phyloP scores from a whole-genome alignment of 257 asterid genomes.

The Lavandula angustifolia region DNA sequence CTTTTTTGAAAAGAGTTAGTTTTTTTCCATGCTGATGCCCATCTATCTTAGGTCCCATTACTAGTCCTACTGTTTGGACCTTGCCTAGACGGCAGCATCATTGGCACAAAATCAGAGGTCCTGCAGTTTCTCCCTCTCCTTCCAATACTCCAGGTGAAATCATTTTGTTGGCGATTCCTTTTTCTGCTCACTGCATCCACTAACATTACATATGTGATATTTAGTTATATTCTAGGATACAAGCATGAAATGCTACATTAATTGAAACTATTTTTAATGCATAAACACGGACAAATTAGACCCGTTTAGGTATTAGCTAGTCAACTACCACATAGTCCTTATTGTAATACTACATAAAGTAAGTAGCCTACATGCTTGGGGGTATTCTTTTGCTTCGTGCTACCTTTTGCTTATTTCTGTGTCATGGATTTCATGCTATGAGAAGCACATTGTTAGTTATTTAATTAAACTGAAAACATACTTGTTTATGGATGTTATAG shows the following conservation, averaged over 20 bases:
- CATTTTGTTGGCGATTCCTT: constrained; percentile 25
- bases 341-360: not conserved
- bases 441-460: constrained; percentile 8
- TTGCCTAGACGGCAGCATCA: constrained; percentile 48
- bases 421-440: not conserved
- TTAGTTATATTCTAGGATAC: not conserved
- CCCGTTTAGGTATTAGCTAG: constrained; percentile 2
- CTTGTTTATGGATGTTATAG: not conserved
- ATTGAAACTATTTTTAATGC: constrained; percentile 1
- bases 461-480: not conserved
- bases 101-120: constrained; percentile 45
- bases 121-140: constrained; percentile 72
- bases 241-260: not conserved
- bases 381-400: not conserved
- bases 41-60: constrained; percentile 48
- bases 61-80: constrained; percentile 50
- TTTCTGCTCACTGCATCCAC: constrained; percentile 1
- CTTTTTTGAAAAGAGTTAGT: not conserved
- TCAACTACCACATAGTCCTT: not conserved
- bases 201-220: not conserved
- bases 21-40: constrained; percentile 34
- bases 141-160: constrained; percentile 62
- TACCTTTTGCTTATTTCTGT: no score
- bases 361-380: constrained; percentile 7
- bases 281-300: not conserved